Evolutionary conservation across 345 rosid species (phyloP).

Genomic region (Passiflora organensis): DNA sequence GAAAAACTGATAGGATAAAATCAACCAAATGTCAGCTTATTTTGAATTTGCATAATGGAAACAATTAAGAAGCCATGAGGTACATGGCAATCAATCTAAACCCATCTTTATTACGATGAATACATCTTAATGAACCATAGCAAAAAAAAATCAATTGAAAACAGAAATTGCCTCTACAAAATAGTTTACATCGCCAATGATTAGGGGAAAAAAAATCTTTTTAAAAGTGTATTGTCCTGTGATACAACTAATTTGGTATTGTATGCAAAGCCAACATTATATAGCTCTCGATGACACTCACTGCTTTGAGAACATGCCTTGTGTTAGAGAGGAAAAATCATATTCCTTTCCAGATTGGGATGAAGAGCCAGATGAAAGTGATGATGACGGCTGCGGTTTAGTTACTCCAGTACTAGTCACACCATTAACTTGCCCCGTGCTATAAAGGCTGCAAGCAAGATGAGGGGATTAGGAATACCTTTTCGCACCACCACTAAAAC

Average conservation of each 20-base stretch:
- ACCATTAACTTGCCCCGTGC: constrained; percentile 56
- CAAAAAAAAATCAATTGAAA: constrained; percentile 22
- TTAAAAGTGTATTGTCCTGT: too few species aligned
- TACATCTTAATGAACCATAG: constrained; percentile 36
- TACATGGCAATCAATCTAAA: too few species aligned
- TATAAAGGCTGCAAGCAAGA: constrained; percentile 43
- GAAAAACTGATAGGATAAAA: too few species aligned
- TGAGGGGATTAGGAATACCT: too few species aligned
- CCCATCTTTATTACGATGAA: constrained; percentile 37
- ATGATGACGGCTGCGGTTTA: constrained; percentile 50
- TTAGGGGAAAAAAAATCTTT: background rate
- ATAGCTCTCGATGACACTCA: constrained; percentile 21
- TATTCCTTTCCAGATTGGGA: constrained; percentile 65
- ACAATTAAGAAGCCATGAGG: too few species aligned
- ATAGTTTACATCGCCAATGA: constrained; percentile 31
- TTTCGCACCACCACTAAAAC: too few species aligned
- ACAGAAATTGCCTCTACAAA: constrained; percentile 33
- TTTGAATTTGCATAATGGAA: too few species aligned
- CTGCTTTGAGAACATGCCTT: constrained; percentile 78
- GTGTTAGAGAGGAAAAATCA: constrained; percentile 90
- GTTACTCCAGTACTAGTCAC: constrained; percentile 29
- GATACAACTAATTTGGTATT: constrained; percentile 22
- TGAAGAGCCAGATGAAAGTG: constrained; percentile 35
- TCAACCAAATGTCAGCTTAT: too few species aligned
- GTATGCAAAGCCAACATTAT: background rate